These are phyloP conservation scores for Poronia punctata DNA, from an alignment of 495 filamentous ascomycete species.

Conservation along the genomic window DNA sequence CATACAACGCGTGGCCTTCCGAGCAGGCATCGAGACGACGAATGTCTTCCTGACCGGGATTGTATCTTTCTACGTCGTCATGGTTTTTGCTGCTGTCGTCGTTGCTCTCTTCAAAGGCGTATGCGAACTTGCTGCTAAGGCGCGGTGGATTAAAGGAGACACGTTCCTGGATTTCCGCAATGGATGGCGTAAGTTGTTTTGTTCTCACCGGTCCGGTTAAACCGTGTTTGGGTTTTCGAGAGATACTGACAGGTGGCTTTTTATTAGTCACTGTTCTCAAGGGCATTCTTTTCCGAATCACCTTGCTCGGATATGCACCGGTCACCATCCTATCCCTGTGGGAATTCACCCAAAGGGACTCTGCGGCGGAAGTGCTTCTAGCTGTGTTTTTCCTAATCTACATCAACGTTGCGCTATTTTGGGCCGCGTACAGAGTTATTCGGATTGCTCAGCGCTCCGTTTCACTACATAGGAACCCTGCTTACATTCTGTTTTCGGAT, in stretches of 20 bases:
- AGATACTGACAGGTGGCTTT: constrained; percentile 1
- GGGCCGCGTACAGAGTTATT: constrained; percentile 86
- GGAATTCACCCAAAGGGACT: constrained; percentile 86
- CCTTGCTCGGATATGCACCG: constrained; percentile 88
- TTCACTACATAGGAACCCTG: constrained; percentile 87
- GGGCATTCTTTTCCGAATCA: constrained; percentile 86
- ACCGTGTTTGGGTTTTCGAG: no score
- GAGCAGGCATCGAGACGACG: constrained; percentile 75
- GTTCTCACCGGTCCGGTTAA: neutral
- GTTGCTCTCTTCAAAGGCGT: constrained; percentile 73
- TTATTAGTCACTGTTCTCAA: constrained; percentile 58
- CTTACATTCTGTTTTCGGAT: constrained; percentile 95
- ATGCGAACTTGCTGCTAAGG: constrained; percentile 63
- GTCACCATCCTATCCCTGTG: constrained; percentile 86
- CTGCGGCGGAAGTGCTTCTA: constrained; percentile 75
- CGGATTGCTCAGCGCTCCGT: constrained; percentile 82
- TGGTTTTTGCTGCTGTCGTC: constrained; percentile 58
- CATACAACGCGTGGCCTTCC: constrained; percentile 85
- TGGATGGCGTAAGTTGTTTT: constrained; percentile 53
- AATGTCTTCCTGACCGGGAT: constrained; percentile 94
- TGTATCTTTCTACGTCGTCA: constrained; percentile 82
- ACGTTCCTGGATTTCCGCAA: constrained; percentile 91
- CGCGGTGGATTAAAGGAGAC: constrained; percentile 73
- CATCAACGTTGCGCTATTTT: constrained; percentile 68
- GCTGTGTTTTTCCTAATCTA: constrained; percentile 85